Evolutionary conservation across 2,329 filamentous ascomycete species (phyloP).

Genomic region (Chaetomiaceae sp.): DNA sequence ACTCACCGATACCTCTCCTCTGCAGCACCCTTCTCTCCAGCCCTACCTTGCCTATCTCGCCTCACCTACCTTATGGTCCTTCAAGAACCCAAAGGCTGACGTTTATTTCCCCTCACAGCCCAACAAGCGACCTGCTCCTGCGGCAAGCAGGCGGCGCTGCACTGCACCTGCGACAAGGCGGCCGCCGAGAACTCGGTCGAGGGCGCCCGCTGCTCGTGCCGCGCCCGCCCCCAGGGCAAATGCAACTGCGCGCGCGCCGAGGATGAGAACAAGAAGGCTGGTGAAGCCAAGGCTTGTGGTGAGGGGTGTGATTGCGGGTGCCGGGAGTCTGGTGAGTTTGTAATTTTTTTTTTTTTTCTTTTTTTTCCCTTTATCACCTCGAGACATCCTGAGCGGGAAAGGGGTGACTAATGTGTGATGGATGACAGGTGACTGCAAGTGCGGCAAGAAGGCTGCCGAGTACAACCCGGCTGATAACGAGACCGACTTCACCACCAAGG

Average conservation of each 20-base stretch:
- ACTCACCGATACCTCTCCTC: not conserved
- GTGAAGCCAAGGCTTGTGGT: conserved; percentile 34
- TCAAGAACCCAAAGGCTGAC: too few species aligned
- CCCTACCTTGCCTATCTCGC: not conserved
- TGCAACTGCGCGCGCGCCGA: conserved; percentile 75
- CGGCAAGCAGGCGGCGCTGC: conserved; percentile 78
- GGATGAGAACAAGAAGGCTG: conserved; percentile 61
- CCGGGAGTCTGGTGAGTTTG: conserved; percentile 60
- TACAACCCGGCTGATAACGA: conserved; percentile 61
- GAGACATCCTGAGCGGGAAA: not conserved
- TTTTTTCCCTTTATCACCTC: not conserved
- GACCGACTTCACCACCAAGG: conserved; percentile 80
- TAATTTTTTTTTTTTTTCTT: not conserved
- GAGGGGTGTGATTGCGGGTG: conserved; percentile 72
- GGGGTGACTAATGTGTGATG: not conserved
- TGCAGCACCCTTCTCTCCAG: not conserved
- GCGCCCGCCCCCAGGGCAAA: conserved; percentile 70
- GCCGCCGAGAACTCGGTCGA: conserved; percentile 66
- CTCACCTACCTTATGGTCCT: not conserved
- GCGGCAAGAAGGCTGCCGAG: conserved; percentile 65
- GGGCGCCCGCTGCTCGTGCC: conserved; percentile 78
- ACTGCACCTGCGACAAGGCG: conserved; percentile 81
- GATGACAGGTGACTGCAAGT: conserved; percentile 68
- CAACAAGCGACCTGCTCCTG: conserved; percentile 76
- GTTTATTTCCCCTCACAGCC: conserved; percentile 39